Evolutionary conservation across 2,329 filamentous ascomycete genomes (phyloP).

Genomic region (Alternaria sp.): DNA sequence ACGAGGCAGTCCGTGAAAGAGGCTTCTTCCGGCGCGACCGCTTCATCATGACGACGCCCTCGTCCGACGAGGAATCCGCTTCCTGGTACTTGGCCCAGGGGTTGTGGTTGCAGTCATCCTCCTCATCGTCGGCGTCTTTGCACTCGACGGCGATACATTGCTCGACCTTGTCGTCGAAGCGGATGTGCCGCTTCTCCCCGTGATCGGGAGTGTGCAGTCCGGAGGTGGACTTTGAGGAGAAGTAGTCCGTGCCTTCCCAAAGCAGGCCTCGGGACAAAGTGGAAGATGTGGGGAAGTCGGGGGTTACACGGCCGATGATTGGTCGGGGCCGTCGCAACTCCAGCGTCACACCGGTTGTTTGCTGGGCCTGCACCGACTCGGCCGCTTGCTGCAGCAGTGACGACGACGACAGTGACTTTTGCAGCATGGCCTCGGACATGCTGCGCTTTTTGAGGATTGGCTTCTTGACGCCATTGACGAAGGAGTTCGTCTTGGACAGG

Average conservation of each 20-base stretch:
- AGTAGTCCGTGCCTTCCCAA: slow-evolving; percentile 67
- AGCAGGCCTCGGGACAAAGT: slow-evolving; percentile 68
- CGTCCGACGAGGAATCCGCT: slow-evolving; percentile 68
- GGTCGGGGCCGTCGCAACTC: slow-evolving; percentile 59
- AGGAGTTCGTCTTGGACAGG: slow-evolving; percentile 69
- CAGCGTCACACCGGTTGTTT: slow-evolving; percentile 60
- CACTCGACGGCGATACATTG: slow-evolving; percentile 94
- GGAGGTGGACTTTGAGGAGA: slow-evolving; percentile 73
- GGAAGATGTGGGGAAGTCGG: slow-evolving; percentile 71
- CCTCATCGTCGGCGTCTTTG: slow-evolving; percentile 77
- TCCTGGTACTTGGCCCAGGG: slow-evolving; percentile 49
- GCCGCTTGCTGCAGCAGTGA: slow-evolving; percentile 90
- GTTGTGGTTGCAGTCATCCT: slow-evolving; percentile 52
- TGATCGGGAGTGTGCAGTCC: slow-evolving; percentile 68
- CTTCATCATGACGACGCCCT: slow-evolving; percentile 84
- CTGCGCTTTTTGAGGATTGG: slow-evolving; percentile 96
- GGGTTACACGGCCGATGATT: slow-evolving; percentile 66
- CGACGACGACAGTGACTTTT: slow-evolving; percentile 84
- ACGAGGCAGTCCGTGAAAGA: slow-evolving; percentile 61
- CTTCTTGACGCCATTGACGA: slow-evolving; percentile 72
- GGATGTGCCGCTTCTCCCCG: slow-evolving; percentile 80
- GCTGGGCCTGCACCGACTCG: slow-evolving; percentile 84
- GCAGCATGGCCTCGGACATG: slow-evolving; percentile 94
- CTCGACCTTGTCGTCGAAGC: slow-evolving; percentile 94
- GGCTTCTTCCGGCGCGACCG: slow-evolving; percentile 57